Evolutionary conservation across 2,329 filamentous ascomycete species (phyloP), one percentile per base, ranked within the genome.

Genomic region (Nakataea oryzae): DNA sequence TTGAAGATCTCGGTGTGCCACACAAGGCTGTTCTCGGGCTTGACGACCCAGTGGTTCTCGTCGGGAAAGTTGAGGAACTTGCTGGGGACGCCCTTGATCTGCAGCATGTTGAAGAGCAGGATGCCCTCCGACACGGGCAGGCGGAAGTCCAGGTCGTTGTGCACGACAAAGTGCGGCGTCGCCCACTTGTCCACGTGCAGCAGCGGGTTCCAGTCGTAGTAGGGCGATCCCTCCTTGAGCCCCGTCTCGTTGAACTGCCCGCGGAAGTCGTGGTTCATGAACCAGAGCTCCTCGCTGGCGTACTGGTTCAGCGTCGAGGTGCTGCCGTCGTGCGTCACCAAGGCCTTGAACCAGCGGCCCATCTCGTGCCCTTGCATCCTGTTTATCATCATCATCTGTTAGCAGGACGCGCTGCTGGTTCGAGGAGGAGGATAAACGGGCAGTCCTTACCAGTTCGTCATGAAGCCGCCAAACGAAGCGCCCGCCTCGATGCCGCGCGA

Each of bases 21-120:
- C 61, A 88, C 74, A 56, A 89, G 71, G 28, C 79, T 81, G 70
- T 90, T 90, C 74, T 90, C 87, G 1, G 80, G 84, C 67, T 88
- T 86, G 57, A 89, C 68, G 4, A 90, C 86, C 84, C 85, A 90
- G 68, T 90, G 87, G 65, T 88, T 88, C 73, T 91, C 87, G 70
- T 90, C 86, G 0, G 86, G 86, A 71, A 90, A 90, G 2, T 80
- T 86, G 66, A 90, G 70, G 65, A 89, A 84, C 65, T 85, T 81
- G 67, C 85, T 88, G 50, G 86, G 83, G 7, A 90, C 78, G 0
- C 86, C 86, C 59, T 78, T 76, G 57, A 80, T 79, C 73, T 90
- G 87, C 41, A 90, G 75, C 21, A 87, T 78, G 68, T 90, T 89
- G 73, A 90, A 90, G 1, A 86, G 84, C 3, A 86, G 79, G 57